Evolutionary conservation across 805 yeast genomes (phyloP).

Genomic region (Ogataea naganishii): DNA sequence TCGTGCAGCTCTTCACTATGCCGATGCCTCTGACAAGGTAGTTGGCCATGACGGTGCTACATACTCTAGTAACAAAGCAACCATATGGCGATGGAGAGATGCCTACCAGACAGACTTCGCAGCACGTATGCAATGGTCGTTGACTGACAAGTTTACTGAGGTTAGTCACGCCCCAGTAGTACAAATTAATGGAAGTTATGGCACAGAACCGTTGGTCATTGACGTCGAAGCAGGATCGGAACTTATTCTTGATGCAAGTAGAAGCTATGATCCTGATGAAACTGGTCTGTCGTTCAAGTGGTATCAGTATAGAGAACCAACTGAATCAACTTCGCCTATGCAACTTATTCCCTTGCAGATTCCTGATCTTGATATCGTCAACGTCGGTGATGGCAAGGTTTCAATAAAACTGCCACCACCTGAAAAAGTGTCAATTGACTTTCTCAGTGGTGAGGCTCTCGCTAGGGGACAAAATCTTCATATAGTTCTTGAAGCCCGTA

Average conservation of each 20-base stretch:
- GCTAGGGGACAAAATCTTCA: too few relatives aligned
- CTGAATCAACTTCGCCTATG: too few relatives aligned
- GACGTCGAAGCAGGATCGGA: constrained; percentile 5
- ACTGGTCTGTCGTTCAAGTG: constrained; percentile 8
- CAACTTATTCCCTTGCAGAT: too few relatives aligned
- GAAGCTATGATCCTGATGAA: constrained; percentile 13
- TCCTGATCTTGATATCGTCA: too few relatives aligned
- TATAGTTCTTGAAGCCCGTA: too few relatives aligned
- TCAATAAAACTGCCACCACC: too few relatives aligned
- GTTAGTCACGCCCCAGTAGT: constrained; percentile 15
- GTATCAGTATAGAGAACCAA: constrained; percentile 16
- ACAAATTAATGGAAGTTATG: constrained; percentile 10
- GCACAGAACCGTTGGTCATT: constrained; percentile 8
- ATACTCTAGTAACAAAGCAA: constrained; percentile 12
- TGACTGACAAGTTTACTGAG: constrained; percentile 11
- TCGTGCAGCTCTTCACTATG: constrained; percentile 10
- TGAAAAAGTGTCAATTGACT: too few relatives aligned
- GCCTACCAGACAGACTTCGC: constrained; percentile 19
- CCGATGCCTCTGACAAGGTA: constrained; percentile 14
- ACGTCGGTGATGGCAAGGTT: too few relatives aligned
- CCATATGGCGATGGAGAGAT: constrained; percentile 24
- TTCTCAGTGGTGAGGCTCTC: too few relatives aligned
- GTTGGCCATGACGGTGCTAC: constrained; percentile 9
- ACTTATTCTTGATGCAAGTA: constrained; percentile 11
- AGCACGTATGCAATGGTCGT: constrained; percentile 21